Base-by-base conservation (phyloP, 768 basidiomycete genomes). In the Albatrellus ellisii region DNA sequence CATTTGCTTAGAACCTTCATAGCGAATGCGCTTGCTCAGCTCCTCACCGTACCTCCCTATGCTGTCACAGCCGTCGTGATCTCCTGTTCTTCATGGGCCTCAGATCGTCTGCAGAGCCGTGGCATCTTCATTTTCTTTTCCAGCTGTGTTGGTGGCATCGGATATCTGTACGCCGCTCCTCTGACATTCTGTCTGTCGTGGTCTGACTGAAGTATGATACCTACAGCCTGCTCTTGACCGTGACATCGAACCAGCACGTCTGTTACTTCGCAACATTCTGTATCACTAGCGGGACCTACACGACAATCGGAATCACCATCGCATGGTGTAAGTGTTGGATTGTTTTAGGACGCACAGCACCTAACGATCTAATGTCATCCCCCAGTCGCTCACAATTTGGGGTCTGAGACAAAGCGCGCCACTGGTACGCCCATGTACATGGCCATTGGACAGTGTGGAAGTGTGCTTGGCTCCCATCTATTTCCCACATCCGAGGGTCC, bases 21-120 rank as follows among this genome's bases (percentile, higher is more conserved):
- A 83, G 82, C 71, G 24, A 69, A 73, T 46, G 79, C 81, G 11
- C 57, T 66, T 26, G 74, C 80, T 0, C 83, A 89, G 51, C 54
- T 88, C 2, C 66, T 85, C 39, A 85, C 85, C 1, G 83, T 89
- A 4, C 84, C 85, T 2, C 87, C 87, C 3, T 88, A 89, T 53
- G 78, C 75, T 2, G 75, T 79, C 15, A 72, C 77, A 2, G 72
- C 82, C 1, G 60, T 77, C 9, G 68, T 83, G n/a, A 63, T 86
- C 26, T 62, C 75, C 24, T 26, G 60, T 2, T 68, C 75, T 40
- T 75, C 77, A 1, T 81, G 69, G 54, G 52, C 63, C 4, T 82
- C 86, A 2, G 83, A 87, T 57, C 65, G 72, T 41, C 54, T 79
- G 15, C 80, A 83, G 52, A 73, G 60, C 36, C 72, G 85, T 26